phyloP scores from a whole-genome alignment of 306 rosid genomes.

The Cucumis cinereus region DNA sequence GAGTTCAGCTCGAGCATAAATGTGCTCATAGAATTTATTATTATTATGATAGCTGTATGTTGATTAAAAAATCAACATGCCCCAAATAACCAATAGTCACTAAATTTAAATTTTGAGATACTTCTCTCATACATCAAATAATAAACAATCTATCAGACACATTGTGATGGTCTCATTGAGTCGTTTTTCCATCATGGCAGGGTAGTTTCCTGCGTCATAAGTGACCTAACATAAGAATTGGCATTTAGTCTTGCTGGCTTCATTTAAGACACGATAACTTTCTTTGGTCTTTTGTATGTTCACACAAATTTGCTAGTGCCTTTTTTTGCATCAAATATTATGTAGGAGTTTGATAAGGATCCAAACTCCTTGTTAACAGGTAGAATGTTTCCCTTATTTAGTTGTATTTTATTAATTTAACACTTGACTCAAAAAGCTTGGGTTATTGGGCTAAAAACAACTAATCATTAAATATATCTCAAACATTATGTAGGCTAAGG shows the following conservation, averaged over 20 bases:
- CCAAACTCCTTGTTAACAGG: background rate
- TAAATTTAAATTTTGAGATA: too few relatives aligned
- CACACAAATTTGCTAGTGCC: background rate
- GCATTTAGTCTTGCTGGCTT: background rate
- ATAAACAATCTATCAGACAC: background rate
- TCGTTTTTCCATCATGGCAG: too few relatives aligned
- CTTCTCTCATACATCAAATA: background rate
- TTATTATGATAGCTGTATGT: too few relatives aligned
- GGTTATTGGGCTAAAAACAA: background rate
- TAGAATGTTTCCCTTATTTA: background rate
- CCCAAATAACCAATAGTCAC: too few relatives aligned
- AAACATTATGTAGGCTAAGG: constrained; percentile 30
- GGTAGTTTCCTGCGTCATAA: too few relatives aligned
- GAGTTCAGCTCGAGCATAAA: background rate
- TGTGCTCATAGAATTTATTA: background rate
- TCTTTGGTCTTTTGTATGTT: background rate
- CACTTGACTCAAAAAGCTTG: background rate
- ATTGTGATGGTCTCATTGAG: background rate
- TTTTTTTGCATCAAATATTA: background rate
- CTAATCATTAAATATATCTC: background rate
- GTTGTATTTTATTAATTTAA: background rate
- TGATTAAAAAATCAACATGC: too few relatives aligned
- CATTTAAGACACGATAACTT: background rate
- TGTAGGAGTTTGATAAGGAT: background rate
- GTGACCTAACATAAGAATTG: background rate